phyloP scores from a whole-genome alignment of 2,329 filamentous ascomycete species.

The Nectriaceae sp. region DNA sequence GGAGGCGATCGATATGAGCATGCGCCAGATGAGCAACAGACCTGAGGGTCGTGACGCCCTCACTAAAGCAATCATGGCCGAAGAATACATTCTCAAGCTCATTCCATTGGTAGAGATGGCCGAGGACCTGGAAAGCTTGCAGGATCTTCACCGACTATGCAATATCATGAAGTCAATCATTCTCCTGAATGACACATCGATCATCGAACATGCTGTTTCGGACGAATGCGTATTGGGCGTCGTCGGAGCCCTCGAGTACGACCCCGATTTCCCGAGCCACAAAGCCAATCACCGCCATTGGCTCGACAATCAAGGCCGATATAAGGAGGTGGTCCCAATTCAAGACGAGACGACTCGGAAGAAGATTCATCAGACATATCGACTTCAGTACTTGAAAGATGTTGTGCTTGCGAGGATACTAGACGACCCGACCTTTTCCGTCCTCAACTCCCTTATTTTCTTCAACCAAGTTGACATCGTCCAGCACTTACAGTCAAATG shows the following conservation, averaged over 20 bases:
- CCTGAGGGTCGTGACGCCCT: constrained; percentile 80
- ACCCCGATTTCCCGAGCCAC: constrained; percentile 95
- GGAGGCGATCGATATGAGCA: constrained; percentile 79
- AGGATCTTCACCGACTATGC: constrained; percentile 87
- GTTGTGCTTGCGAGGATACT: constrained; percentile 96
- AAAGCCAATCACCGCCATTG: constrained; percentile 97
- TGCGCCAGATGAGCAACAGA: constrained; percentile 76
- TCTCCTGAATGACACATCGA: constrained; percentile 88
- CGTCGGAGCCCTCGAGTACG: constrained; percentile 94
- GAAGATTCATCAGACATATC: constrained; percentile 96
- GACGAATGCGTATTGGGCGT: constrained; percentile 89
- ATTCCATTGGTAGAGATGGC: constrained; percentile 85
- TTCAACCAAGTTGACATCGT: constrained; percentile 99
- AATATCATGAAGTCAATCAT: constrained; percentile 98
- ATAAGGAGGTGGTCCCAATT: constrained; percentile 95
- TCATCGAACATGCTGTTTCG: constrained; percentile 91
- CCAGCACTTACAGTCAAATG: constrained; percentile 85
- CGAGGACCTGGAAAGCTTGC: constrained; percentile 85
- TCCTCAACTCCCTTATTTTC: constrained; percentile 96
- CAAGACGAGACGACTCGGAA: constrained; percentile 77
- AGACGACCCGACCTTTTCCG: constrained; percentile 96
- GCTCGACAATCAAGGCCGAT: constrained; percentile 83
- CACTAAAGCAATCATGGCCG: constrained; percentile 80
- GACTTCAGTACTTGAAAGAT: constrained; percentile 94
- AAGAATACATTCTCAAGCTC: constrained; percentile 86